These are phyloP conservation scores for Phytopythium sindhum DNA, from an alignment of 352 stramenopile species.

Conservation along the genomic window DNA sequence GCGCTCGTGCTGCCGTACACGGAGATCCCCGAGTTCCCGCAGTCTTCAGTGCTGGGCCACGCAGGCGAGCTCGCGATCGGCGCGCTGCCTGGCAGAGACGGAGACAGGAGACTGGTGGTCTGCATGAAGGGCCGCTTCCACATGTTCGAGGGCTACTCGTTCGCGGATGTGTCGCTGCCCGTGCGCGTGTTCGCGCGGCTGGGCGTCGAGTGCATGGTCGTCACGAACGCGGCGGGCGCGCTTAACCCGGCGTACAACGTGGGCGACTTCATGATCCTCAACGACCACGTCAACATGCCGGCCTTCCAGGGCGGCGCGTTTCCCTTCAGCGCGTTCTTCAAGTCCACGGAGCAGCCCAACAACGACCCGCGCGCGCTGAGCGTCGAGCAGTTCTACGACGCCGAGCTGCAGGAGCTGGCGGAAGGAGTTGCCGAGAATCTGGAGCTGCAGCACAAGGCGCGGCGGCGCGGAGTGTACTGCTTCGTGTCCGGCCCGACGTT, in stretches of 20 bases:
- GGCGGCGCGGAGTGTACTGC: slow-evolving; percentile 90
- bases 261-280: slow-evolving; percentile 95
- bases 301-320: slow-evolving; percentile 90
- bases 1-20: slow-evolving; percentile 89
- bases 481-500: slow-evolving; percentile 97
- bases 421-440: slow-evolving; percentile 76
- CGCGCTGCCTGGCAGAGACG: slow-evolving; percentile 32
- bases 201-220: slow-evolving; percentile 92
- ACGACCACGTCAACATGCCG: slow-evolving; percentile 95
- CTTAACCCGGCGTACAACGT: slow-evolving; percentile 94
- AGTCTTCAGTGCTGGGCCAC: slow-evolving; percentile 91
- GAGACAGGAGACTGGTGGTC: slow-evolving; percentile 78
- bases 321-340: slow-evolving; percentile 93
- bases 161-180: slow-evolving; percentile 91
- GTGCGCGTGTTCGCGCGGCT: slow-evolving; percentile 95
- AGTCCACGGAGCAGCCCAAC: slow-evolving; percentile 88
- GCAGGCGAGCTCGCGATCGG: slow-evolving; percentile 94
- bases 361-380: not conserved
- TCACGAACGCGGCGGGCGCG: slow-evolving; percentile 97
- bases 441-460: slow-evolving; percentile 76
- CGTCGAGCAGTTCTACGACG: slow-evolving; percentile 79
- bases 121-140: slow-evolving; percentile 96
- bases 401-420: slow-evolving; percentile 84
- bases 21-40: slow-evolving; percentile 93
- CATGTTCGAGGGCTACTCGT: slow-evolving; percentile 95